Evolutionary conservation across 164 flowering plant species (phyloP), one percentile per base, ranked within the genome.

Genomic region (Magnolia kwangsiensis): DNA sequence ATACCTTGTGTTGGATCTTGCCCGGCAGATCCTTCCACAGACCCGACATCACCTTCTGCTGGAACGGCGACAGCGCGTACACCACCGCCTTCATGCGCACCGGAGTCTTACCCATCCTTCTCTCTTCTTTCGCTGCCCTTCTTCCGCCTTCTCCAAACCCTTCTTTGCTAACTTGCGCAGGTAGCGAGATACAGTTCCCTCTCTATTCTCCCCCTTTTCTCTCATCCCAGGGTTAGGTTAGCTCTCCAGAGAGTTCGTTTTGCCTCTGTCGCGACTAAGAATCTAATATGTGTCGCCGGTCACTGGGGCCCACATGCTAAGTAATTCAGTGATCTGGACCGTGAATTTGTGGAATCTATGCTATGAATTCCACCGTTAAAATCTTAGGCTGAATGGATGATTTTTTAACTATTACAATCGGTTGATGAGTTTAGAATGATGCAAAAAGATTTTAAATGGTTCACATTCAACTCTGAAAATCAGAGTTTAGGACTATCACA

Each of bases 1-100:
- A 77, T 88, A 90, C 78, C 85, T 90, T 92, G 80, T 90, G 87
- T 74, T 80, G 80, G 80, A 92, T 87, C 85, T 92, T 92, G 4
- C 74, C 76, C 1, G 91, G 85, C 2, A 92, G 59, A 82, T 90
- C 90, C 82, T 89, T 90, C 93, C 92, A 91, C 1, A 90, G 87
- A 6, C 95, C 97, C 0, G 85, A 7, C 97, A 92, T 92, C 69
- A 88, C 76, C 88, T 91, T 87, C 89, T 92, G 97, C 80, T 91
- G 97, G 77, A 87, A 89, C 27, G 97, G 97, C 0, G 95, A 92
- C 14, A 92, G 82, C 0, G 89, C 77, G 86, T 92, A 92, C 1
- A 90, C 79, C 79, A 92, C 91, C 23, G 92, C 90, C 88, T 85
- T 92, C 91, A 91, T 75, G 76, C 81, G 78, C 77, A 89, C 90